Evolutionary conservation across 805 yeast genomes (phyloP), one percentile per base, ranked within the genome.

Genomic region (Lipomyces chichibuensis): DNA sequence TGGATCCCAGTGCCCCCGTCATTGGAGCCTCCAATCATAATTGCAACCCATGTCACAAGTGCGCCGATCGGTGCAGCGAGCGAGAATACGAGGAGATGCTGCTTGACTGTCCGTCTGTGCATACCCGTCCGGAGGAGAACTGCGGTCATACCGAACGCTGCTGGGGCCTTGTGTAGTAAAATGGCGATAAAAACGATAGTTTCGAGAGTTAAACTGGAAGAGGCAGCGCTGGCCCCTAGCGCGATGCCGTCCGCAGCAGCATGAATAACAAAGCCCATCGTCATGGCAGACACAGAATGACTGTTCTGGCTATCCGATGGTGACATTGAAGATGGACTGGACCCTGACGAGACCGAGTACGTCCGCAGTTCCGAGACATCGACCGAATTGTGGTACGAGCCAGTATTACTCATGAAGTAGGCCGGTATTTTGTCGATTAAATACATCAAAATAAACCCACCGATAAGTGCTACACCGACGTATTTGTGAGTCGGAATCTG

Each of bases 181-280:
- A 90, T 84, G 13, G 91, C 87, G 13, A 87, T 60, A 58, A 88
- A 84, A 60, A 90, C 85, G 51, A 86, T 71, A 58, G 80, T 49
- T 66, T 78, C 81, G 49, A 83, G 76, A 6, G 80, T 75, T 8
- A 77, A 73, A 64, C 78, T 78, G 25, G 79, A 73, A 11, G 84
- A 66, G 29, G 82, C 76, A 59, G 82, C 80, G 0, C 89, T 82
- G 0, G 92, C 84, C 0, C 92, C 92, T 46, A 90, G 78, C 0
- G 92, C 88, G 6, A 90, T 79, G 1, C 96, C 96, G 72, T 90
- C 96, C 1, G 90, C 85, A 2, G 86, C 72, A 0, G 91, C 85
- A 74, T 90, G 96, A 17, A 89, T 79, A 0, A 88, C 74, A 14
- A 90, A 79, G 0, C 92, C 92, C 3, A 88, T 71, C 0, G 90